phyloP scores from a whole-genome alignment of 2,329 filamentous ascomycete genomes.

The Arachnopeziza araneosa region DNA sequence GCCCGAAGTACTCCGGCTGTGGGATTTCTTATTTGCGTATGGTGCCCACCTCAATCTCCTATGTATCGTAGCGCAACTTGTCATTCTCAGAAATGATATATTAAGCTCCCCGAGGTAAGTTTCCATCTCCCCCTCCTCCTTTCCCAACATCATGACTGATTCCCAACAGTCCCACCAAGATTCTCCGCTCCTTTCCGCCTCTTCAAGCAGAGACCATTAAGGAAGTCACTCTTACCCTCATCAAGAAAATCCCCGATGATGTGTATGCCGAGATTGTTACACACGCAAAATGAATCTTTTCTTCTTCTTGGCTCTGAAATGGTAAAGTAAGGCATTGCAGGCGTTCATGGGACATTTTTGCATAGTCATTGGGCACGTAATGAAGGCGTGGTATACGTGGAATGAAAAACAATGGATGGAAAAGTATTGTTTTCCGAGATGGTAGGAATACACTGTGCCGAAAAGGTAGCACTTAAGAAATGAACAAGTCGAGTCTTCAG shows the following conservation, averaged over 20 bases:
- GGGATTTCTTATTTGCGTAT: conserved; percentile 97
- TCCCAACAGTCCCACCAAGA: conserved; percentile 71
- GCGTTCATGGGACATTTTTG: not conserved
- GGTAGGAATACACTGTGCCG: too few relatives aligned
- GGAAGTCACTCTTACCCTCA: conserved; percentile 75
- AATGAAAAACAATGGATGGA: not conserved
- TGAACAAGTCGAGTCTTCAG: too few relatives aligned
- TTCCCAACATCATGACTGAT: conserved; percentile 6
- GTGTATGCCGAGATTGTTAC: conserved; percentile 85
- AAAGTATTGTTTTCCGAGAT: not conserved
- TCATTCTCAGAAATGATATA: conserved; percentile 80
- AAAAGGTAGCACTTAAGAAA: too few relatives aligned
- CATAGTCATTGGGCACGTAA: conserved; percentile 1
- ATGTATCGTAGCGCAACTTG: conserved; percentile 92
- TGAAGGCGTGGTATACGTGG: not conserved
- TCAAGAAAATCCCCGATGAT: conserved; percentile 84
- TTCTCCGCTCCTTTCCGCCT: conserved; percentile 80
- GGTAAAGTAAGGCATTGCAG: not conserved
- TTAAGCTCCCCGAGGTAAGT: conserved; percentile 75
- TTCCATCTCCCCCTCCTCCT: not conserved
- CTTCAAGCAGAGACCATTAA: conserved; percentile 81
- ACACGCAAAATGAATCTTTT: conserved; percentile 63
- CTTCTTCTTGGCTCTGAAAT: not conserved
- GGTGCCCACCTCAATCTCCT: conserved; percentile 91
- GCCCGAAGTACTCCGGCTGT: conserved; percentile 85